phyloP scores from a whole-genome alignment of 2,329 filamentous ascomycete genomes.

The Botrytis deweyae region DNA sequence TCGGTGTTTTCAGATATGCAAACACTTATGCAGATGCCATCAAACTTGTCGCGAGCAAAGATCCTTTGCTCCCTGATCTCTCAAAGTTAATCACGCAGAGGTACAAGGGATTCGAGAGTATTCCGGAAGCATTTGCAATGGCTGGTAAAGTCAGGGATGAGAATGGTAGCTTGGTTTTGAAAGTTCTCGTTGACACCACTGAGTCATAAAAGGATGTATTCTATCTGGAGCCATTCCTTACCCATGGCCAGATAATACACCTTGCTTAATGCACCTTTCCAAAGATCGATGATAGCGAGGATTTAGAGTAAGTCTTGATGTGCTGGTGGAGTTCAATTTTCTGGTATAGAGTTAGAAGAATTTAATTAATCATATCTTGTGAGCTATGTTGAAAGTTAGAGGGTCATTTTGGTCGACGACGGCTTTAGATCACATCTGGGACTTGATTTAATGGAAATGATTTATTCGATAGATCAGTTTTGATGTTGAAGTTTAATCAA shows the following conservation, averaged over 20 bases:
- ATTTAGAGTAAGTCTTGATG: neutral
- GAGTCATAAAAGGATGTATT: neutral
- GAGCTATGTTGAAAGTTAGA: neutral
- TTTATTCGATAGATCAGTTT: neutral
- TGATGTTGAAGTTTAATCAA: neutral
- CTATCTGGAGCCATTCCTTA: neutral
- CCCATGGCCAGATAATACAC: neutral
- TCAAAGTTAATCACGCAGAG: constrained; percentile 82
- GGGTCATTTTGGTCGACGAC: neutral
- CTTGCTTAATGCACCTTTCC: neutral
- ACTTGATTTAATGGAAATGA: neutral
- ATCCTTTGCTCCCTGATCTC: constrained; percentile 64
- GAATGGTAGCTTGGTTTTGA: constrained; percentile 38
- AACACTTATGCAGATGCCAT: constrained; percentile 91
- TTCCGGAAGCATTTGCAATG: constrained; percentile 83
- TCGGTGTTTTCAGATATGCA: constrained; percentile 74
- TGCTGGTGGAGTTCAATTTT: neutral
- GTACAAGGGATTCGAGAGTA: constrained; percentile 74
- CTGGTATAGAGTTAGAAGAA: neutral
- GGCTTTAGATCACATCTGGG: neutral
- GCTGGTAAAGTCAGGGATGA: constrained; percentile 60
- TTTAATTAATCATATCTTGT: neutral
- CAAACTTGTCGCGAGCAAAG: constrained; percentile 75
- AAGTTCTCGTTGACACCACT: constrained; percentile 38
- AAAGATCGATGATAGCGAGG: neutral